phyloP scores from a whole-genome alignment of 2,329 filamentous ascomycete species.

The Penicillium sp. region DNA sequence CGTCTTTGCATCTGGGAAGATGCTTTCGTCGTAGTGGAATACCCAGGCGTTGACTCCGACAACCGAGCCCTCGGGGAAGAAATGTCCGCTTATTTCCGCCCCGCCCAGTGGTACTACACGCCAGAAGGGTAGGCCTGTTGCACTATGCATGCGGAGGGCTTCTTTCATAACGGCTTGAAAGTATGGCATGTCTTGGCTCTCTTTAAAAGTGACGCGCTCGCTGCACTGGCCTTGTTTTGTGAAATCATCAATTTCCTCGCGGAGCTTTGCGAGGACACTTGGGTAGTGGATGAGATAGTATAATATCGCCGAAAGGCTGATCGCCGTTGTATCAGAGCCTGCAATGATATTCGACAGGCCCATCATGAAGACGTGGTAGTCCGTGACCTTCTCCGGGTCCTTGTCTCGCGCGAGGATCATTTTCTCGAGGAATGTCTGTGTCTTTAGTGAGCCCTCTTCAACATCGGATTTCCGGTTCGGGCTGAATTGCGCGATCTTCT shows the following conservation, averaged over 20 bases:
- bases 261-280: conserved; percentile 29
- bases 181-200: conserved; percentile 53
- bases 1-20: conserved; percentile 50
- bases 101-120: conserved; percentile 55
- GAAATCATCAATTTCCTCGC: conserved; percentile 40
- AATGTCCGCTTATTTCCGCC: conserved; percentile 45
- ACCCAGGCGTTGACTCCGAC: conserved; percentile 53
- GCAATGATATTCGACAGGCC: conserved; percentile 41
- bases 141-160: conserved; percentile 56
- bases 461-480: conserved; percentile 16
- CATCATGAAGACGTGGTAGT: conserved; percentile 47
- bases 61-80: conserved; percentile 48
- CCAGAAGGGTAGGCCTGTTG: conserved; percentile 56
- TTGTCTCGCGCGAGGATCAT: conserved; percentile 47
- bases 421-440: conserved; percentile 50
- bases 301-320: conserved; percentile 52
- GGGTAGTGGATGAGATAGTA: conserved; percentile 51
- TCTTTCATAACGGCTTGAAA: conserved; percentile 61
- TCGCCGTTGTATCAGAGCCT: conserved; percentile 54
- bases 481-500: conserved; percentile 37
- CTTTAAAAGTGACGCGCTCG: conserved; percentile 44
- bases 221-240: conserved; percentile 26
- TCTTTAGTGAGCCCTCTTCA: conserved; percentile 16
- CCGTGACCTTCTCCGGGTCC: conserved; percentile 50
- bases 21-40: conserved; percentile 47